phyloP scores from a whole-genome alignment of 2,329 filamentous ascomycete genomes.

The Pseudogymnoascus verrucosus region DNA sequence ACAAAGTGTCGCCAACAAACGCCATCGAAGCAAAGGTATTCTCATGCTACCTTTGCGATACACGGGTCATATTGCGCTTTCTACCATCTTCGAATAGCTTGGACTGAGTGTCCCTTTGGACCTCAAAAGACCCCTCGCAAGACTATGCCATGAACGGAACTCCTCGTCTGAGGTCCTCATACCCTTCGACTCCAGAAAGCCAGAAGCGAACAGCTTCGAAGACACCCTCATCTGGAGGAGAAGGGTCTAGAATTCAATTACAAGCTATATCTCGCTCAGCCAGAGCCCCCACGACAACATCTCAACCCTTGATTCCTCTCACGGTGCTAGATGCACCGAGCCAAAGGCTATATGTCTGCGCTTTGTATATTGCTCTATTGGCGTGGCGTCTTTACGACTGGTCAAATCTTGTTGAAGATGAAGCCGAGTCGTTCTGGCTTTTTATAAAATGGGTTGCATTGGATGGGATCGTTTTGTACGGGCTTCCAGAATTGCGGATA shows the following conservation, averaged over 20 bases:
- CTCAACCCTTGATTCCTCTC: constrained; percentile 66
- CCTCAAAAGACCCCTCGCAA: constrained; percentile 11
- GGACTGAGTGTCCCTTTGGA: constrained; percentile 2
- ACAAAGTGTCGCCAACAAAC: constrained; percentile 5
- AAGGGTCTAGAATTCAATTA: constrained; percentile 20
- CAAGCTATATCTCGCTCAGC: constrained; percentile 21
- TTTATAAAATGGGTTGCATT: constrained; percentile 92
- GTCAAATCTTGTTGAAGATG: constrained; percentile 67
- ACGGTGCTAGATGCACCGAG: constrained; percentile 80
- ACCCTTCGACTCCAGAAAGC: constrained; percentile 63
- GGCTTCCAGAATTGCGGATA: constrained; percentile 78
- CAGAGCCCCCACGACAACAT: constrained; percentile 14
- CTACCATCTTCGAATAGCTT: background rate
- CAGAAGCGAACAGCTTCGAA: constrained; percentile 29
- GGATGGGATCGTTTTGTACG: constrained; percentile 70
- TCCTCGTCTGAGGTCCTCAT: constrained; percentile 75
- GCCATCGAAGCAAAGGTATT: background rate
- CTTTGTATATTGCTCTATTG: constrained; percentile 67
- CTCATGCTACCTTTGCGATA: background rate
- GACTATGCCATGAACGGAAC: constrained; percentile 63
- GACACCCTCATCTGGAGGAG: constrained; percentile 22
- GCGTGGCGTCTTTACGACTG: constrained; percentile 87
- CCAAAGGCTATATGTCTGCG: constrained; percentile 79
- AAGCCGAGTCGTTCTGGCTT: constrained; percentile 77
- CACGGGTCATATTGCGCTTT: background rate